A percentile compares a stretch with the other conserved stretches of the same genome.
phyloP scores from a whole-genome alignment of 306 rosid species.

The Dalbergia oliveri region DNA sequence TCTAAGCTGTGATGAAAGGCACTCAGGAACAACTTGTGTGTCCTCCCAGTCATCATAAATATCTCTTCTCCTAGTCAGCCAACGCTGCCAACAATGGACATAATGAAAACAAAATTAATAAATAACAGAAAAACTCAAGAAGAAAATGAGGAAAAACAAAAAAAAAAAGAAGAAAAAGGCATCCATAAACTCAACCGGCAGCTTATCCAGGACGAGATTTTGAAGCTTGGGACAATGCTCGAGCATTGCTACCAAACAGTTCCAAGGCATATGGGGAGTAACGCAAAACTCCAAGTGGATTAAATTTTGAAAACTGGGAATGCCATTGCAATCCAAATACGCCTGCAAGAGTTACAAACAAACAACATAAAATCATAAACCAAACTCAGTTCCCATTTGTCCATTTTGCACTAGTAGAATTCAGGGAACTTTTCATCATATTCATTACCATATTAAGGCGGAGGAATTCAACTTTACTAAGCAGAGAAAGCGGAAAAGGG shows the following conservation, averaged over 20 bases:
- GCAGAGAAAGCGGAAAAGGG: neutral
- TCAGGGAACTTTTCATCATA: no score
- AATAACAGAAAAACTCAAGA: neutral
- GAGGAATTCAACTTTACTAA: neutral
- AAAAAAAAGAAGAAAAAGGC: neutral
- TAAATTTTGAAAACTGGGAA: slow-evolving; percentile 25
- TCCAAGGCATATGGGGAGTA: neutral
- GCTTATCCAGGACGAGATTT: neutral
- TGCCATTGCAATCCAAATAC: no score
- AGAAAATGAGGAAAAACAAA: neutral
- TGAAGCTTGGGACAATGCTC: neutral
- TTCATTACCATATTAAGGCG: no score
- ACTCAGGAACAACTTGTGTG: neutral
- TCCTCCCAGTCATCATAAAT: neutral
- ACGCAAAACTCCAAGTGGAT: neutral
- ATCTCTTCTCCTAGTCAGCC: neutral
- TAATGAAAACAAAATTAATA: no score
- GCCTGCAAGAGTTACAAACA: neutral
- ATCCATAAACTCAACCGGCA: neutral
- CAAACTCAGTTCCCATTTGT: neutral
- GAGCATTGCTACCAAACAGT: neutral
- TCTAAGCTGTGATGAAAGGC: neutral
- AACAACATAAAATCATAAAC: neutral
- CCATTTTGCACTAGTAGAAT: no score
- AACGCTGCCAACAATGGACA: no score